Conservation (phyloP, 2,329 filamentous ascomycete species). For the Talaromyces sp. region DNA sequence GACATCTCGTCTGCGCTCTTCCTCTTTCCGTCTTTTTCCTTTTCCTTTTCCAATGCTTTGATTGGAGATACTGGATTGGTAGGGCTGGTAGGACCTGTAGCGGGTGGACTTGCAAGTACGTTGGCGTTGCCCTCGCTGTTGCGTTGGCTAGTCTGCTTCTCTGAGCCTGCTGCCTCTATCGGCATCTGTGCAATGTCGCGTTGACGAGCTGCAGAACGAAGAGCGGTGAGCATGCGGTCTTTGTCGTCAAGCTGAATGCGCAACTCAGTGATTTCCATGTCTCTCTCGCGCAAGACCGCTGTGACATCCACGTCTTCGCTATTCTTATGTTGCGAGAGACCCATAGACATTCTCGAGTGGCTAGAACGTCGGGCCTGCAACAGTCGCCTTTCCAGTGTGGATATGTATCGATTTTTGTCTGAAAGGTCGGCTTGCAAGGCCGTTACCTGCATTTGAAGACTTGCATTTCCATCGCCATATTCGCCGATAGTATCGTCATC, state of each 20-base stretch:
- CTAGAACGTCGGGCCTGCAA: slow-evolving; percentile 86
- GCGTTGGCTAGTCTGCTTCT: slow-evolving; percentile 26
- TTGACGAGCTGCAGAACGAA: slow-evolving; percentile 79
- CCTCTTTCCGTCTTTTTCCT: slow-evolving; percentile 48
- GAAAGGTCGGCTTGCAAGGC: slow-evolving; percentile 90
- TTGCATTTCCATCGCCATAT: slow-evolving; percentile 80
- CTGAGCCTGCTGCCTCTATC: slow-evolving; percentile 29
- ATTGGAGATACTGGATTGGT: slow-evolving; percentile 28
- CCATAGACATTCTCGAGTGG: slow-evolving; percentile 78
- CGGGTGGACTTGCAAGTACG: slow-evolving; percentile 19
- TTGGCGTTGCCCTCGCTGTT: slow-evolving; percentile 28
- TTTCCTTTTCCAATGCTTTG: slow-evolving; percentile 16
- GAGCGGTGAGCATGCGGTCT: slow-evolving; percentile 83
- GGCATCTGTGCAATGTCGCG: slow-evolving; percentile 71
- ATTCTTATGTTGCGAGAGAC: slow-evolving; percentile 58
- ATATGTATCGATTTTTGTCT: slow-evolving; percentile 97
- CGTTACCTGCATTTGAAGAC: slow-evolving; percentile 75
- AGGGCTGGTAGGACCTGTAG: slow-evolving; percentile 19
- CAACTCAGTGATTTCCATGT: slow-evolving; percentile 88
- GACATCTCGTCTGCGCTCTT: slow-evolving; percentile 89
- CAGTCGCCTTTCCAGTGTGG: slow-evolving; percentile 85
- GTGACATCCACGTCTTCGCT: slow-evolving; percentile 72
- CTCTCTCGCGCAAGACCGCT: slow-evolving; percentile 75
- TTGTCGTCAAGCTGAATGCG: slow-evolving; percentile 87
- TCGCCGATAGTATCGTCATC: slow-evolving; percentile 73